These are phyloP conservation scores for Citrus trifoliata DNA, from an alignment of 345 rosid genomes.

Conservation along the genomic window DNA sequence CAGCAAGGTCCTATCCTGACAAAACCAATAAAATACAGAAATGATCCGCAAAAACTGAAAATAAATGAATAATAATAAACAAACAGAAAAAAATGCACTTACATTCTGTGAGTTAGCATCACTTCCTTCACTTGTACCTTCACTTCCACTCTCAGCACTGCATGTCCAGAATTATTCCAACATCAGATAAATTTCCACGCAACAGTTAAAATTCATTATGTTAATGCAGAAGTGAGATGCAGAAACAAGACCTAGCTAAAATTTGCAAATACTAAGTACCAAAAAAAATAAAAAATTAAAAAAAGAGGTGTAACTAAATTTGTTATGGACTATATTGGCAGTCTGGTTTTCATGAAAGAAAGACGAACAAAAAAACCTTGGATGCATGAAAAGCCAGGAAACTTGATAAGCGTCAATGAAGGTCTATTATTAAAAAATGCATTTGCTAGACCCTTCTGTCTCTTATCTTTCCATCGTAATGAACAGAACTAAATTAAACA, in stretches of 20 bases:
- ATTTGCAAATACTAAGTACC: background rate
- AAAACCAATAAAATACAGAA: constrained; percentile 3
- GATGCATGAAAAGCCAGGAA: background rate
- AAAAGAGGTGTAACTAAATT: background rate
- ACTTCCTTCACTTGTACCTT: constrained; percentile 97
- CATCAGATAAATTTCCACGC: constrained; percentile 23
- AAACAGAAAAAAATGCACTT: constrained; percentile 28
- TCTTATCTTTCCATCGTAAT: background rate
- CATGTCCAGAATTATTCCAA: constrained; percentile 17
- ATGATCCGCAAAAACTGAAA: background rate
- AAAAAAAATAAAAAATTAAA: background rate
- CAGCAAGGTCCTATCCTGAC: background rate
- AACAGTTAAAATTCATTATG: background rate
- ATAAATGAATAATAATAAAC: background rate
- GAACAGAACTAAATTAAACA: background rate
- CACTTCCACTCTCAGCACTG: constrained; percentile 91
- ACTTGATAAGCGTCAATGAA: background rate
- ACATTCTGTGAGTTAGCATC: constrained; percentile 91
- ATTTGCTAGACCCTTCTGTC: background rate
- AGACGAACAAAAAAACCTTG: background rate
- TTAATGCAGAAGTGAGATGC: background rate
- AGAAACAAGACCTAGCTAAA: background rate
- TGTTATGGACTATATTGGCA: background rate
- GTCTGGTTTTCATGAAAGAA: background rate
- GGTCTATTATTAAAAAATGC: background rate